A percentile compares a stretch with the other conserved stretches of the same genome.
Conservation (phyloP, 257 asterid species). For the Anisodus acutangulus region DNA sequence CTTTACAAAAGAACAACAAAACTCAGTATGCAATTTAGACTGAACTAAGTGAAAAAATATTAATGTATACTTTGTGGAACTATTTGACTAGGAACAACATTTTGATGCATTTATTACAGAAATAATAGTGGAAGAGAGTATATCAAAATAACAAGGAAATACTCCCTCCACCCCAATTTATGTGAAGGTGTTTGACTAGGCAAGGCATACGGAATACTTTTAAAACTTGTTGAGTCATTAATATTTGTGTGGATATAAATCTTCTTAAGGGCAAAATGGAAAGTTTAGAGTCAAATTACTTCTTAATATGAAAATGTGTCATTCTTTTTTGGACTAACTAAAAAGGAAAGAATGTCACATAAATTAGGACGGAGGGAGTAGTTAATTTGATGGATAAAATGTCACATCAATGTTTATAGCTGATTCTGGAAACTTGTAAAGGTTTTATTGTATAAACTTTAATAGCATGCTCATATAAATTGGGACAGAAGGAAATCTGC, state of each 20-base stretch:
- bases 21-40: slow-evolving; percentile 11
- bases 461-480: neutral
- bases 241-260: neutral
- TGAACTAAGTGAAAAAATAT: slow-evolving; percentile 47
- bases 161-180: too few relatives aligned
- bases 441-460: neutral
- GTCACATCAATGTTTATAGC: neutral
- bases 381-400: neutral
- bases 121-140: neutral
- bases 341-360: too few relatives aligned
- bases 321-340: too few relatives aligned
- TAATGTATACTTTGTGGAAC: neutral
- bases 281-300: too few relatives aligned
- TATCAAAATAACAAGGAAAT: neutral
- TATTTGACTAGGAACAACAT: slow-evolving; percentile 1
- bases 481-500: too few relatives aligned
- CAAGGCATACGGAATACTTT: too few relatives aligned
- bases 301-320: too few relatives aligned
- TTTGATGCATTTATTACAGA: neutral
- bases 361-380: too few relatives aligned
- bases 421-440: slow-evolving; percentile 16
- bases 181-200: too few relatives aligned
- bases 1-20: slow-evolving; percentile 40
- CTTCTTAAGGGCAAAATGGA: too few relatives aligned
- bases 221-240: too few relatives aligned